phyloP scores from a whole-genome alignment of 345 rosid species.

The Salix viminalis region DNA sequence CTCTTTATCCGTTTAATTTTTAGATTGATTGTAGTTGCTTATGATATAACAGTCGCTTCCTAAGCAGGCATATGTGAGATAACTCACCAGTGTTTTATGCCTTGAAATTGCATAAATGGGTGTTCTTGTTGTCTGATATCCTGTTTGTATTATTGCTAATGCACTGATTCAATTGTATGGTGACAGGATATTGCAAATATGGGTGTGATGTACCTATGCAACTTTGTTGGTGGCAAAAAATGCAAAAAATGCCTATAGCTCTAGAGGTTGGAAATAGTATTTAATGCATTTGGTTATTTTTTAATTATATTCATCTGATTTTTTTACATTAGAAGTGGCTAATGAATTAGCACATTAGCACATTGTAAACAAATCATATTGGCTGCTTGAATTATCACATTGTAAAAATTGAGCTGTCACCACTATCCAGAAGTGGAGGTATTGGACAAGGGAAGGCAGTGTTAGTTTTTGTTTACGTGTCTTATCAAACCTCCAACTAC shows the following conservation, averaged over 20 bases:
- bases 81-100: not conserved
- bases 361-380: not conserved
- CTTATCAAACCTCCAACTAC: not conserved
- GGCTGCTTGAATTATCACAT: not conserved
- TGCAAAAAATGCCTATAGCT: constrained; percentile 24
- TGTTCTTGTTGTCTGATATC: not conserved
- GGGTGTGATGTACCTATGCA: constrained; percentile 31
- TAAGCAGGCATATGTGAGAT: not conserved
- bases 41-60: not conserved
- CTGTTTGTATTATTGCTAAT: not conserved
- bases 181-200: constrained; percentile 32
- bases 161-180: not conserved
- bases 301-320: not conserved
- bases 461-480: not conserved
- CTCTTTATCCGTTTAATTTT: not conserved
- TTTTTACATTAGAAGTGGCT: not conserved
- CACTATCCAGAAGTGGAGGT: not conserved
- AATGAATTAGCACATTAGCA: too few relatives aligned
- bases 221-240: constrained; percentile 23
- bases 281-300: not conserved
- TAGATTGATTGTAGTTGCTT: not conserved
- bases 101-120: not conserved
- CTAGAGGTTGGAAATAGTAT: constrained; percentile 21
- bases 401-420: not conserved
- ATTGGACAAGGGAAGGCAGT: not conserved